Evolutionary conservation across 2,329 filamentous ascomycete genomes (phyloP), one percentile per base, ranked within the genome.

Genomic region (Paramyrothecium roridum): DNA sequence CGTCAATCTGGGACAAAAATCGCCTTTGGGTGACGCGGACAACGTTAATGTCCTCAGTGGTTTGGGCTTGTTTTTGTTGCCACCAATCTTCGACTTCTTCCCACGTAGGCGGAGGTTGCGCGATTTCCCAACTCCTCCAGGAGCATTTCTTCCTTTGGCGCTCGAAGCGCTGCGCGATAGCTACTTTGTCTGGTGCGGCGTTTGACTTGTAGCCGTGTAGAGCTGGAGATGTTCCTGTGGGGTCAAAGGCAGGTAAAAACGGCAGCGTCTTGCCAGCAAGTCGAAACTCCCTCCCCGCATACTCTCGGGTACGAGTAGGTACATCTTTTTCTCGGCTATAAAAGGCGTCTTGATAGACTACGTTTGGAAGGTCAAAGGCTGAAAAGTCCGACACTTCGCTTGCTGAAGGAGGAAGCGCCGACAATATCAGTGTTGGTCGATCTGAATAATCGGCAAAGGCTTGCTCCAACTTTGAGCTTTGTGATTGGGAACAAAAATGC

Each of bases 261-360:
- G 90, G 90, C 8, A 96, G 67, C 1, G 88, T 90, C 53, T 82
- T 85, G 57, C 92, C 88, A 64, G 86, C 82, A 8, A 97, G 75
- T 56, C 85, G 88, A 67, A 96, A 97, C 63, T 96, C 90, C 62
- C 86, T 86, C 3, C 93, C 93, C 8, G 90, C 93, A 73, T 96
- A 98, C 70, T 96, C 91, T 53, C 91, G 81, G 33, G 81, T 73
- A 53, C 88, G 83, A 43, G 87, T 81, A 13, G 93, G 92, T 0
- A 97, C 89, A 71, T 98, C 95, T 52, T 79, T 80, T 58, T 96
- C 91, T 26, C 90, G 80, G 62, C 92, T 90, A 67, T 96, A 98
- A 65, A 88, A 93, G 1, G 93, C 87, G 66, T 92, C 87, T 69
- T 92, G 90, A 60, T 96, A 96, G 50, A 97, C 81, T 16, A 89